Evolutionary conservation across 1,139 yeast species (phyloP), one percentile per base, ranked within the genome.

Genomic region (Hanseniaspora gamundiae): DNA sequence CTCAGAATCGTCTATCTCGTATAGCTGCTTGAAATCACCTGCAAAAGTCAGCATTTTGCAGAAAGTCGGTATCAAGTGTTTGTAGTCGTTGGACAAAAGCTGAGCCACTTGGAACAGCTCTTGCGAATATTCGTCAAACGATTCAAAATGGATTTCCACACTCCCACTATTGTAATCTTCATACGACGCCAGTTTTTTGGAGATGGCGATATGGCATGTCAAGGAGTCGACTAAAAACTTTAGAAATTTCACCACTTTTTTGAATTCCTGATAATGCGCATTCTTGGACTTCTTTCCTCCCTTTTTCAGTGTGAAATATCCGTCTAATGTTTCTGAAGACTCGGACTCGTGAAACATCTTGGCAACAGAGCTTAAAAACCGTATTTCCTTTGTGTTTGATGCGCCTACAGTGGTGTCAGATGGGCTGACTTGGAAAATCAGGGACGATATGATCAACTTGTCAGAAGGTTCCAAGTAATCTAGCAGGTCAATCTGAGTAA

Each of bases 391-490:
- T 24, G 60, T 51, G 14, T 36, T 43, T 8, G 35, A 17, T 14
- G 45, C 40, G 11, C 52, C 48, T 13, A 62, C 50, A 11, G 58
- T 59, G 54, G 52, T 58, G 54, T 52, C 56, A 9, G 55, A 50
- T 27, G 55, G 54, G 29, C 67, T 64, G 41, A 62, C 66, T 45
- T 71, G 70, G 51, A 73, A 75, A 9, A 75, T 60, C 40, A 76
- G 55, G 27, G 71, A 62, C 17, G 69, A 54, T 5, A 76, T 55
- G 39, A 58, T 51, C 14, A 68, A 52, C 21, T 67, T 63, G 46
- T 80, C 86, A 2, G 66, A 66, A 22, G 75, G 76, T 43, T 76
- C 81, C 40, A 86, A 62, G 51, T 77, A 80, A 0, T 88, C 91
- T 20, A 75, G 61, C 41, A 69, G 70, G 17, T 74, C 66, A 17